phyloP scores from a whole-genome alignment of 2,329 filamentous ascomycete genomes.

The Colletotrichum zoysiae region DNA sequence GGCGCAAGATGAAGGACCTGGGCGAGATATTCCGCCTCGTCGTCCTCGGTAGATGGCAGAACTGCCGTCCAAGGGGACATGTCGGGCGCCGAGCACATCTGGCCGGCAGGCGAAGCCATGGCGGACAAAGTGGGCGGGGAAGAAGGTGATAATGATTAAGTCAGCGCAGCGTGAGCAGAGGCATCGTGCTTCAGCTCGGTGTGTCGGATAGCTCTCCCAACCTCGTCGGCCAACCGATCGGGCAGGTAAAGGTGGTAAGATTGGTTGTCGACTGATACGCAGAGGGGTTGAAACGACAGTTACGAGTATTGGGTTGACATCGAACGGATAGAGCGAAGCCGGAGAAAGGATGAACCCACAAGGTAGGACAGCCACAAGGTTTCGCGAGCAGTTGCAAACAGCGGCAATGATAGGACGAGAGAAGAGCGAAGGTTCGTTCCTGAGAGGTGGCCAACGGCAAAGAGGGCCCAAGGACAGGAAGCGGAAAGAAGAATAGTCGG shows the following conservation, averaged over 20 bases:
- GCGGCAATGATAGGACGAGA: conserved; percentile 39
- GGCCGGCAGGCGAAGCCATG: conserved; percentile 40
- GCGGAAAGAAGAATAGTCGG: background rate
- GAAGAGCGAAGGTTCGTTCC: conserved; percentile 20
- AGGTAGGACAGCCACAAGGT: conserved; percentile 29
- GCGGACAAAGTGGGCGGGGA: conserved; percentile 19
- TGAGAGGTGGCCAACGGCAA: conserved; percentile 26
- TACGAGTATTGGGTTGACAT: conserved; percentile 40
- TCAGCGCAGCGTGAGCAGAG: conserved; percentile 37
- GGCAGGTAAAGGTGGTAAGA: conserved; percentile 24
- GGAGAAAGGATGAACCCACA: conserved; percentile 42
- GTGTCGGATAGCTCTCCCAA: conserved; percentile 24
- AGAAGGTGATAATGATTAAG: conserved; percentile 19
- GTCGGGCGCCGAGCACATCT: conserved; percentile 35
- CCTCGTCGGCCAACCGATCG: conserved; percentile 31
- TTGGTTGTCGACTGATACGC: conserved; percentile 36
- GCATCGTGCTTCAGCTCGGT: conserved; percentile 39
- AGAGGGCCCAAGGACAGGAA: conserved; percentile 27
- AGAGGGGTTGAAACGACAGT: conserved; percentile 36
- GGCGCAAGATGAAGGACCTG: conserved; percentile 54
- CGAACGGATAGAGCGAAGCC: conserved; percentile 38
- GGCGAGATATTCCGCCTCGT: conserved; percentile 54
- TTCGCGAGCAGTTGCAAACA: conserved; percentile 17
- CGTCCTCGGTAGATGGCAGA: conserved; percentile 51
- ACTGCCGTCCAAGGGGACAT: conserved; percentile 14